These are phyloP conservation scores for Davidsoniella australis DNA, from an alignment of 2,329 filamentous ascomycete genomes.

Conservation along the genomic window DNA sequence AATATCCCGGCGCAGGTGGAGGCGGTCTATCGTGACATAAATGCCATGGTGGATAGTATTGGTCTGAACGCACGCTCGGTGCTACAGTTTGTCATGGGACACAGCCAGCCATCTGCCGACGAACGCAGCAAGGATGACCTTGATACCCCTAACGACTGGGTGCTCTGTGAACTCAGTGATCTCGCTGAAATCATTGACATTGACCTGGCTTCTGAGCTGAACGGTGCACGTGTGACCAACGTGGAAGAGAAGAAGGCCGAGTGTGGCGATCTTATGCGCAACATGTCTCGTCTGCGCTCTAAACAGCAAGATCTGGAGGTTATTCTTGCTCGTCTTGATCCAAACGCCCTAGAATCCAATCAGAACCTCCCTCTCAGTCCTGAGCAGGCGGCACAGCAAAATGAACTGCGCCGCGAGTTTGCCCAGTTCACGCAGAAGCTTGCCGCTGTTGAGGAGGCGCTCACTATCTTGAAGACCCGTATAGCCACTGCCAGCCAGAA, in stretches of 20 bases:
- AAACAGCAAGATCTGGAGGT: constrained; percentile 65
- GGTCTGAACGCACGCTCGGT: constrained; percentile 66
- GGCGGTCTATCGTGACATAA: constrained; percentile 61
- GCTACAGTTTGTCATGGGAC: constrained; percentile 47
- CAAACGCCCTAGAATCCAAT: constrained; percentile 45
- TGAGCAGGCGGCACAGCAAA: constrained; percentile 71
- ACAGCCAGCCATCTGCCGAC: constrained; percentile 37
- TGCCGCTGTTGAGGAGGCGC: constrained; percentile 60
- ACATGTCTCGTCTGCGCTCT: constrained; percentile 53
- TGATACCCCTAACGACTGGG: constrained; percentile 51
- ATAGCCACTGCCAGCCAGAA: constrained; percentile 42
- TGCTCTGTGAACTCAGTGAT: constrained; percentile 57
- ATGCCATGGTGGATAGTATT: constrained; percentile 86
- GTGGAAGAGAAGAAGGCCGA: constrained; percentile 51
- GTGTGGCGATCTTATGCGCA: constrained; percentile 50
- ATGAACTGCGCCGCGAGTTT: constrained; percentile 62
- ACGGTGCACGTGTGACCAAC: constrained; percentile 50
- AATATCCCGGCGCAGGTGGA: constrained; percentile 47
- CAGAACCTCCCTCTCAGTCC: constrained; percentile 61
- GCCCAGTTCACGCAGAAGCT: constrained; percentile 57
- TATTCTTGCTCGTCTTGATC: constrained; percentile 52
- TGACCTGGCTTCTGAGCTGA: constrained; percentile 46
- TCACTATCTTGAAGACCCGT: constrained; percentile 64
- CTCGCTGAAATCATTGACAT: constrained; percentile 46
- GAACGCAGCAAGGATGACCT: constrained; percentile 49